Evolutionary conservation across 768 basidiomycete genomes (phyloP).

Genomic region (button mushroom (Agaricus bisporus)): DNA sequence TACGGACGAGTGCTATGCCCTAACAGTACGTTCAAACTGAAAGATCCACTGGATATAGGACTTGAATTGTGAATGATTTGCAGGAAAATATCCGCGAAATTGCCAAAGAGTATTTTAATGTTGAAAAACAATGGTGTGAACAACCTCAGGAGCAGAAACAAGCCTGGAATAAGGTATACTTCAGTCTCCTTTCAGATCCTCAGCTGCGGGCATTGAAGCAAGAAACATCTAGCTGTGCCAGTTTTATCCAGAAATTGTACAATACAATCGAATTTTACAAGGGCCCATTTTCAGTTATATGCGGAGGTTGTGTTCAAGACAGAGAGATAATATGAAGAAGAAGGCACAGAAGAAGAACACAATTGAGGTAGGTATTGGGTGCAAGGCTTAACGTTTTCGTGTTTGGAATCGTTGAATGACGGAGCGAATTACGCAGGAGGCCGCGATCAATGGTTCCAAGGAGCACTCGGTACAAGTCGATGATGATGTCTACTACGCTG

Average conservation of each 20-base stretch:
- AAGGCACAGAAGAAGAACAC: too few species aligned
- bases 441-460: too few species aligned
- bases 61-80: not conserved
- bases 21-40: not conserved
- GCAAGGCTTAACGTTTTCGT: too few species aligned
- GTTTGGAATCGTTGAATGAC: too few species aligned
- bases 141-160: not conserved
- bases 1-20: not conserved
- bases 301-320: too few species aligned
- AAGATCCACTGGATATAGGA: not conserved
- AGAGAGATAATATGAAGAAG: too few species aligned
- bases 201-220: not conserved
- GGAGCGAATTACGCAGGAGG: too few species aligned
- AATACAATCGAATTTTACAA: too few species aligned
- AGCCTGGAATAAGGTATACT: not conserved
- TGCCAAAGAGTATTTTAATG: not conserved
- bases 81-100: not conserved
- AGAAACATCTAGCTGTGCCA: not conserved
- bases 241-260: not conserved
- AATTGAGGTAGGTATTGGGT: too few species aligned
- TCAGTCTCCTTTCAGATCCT: not conserved
- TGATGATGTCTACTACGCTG: too few species aligned
- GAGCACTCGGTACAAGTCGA: too few species aligned
- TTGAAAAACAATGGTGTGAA: not conserved
- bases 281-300: too few species aligned